A percentile compares a stretch with the other conserved stretches of the same genome.
These are phyloP conservation scores for Colletotrichum higginsianum DNA, from an alignment of 2,329 filamentous ascomycete species.

Conservation along the genomic window DNA sequence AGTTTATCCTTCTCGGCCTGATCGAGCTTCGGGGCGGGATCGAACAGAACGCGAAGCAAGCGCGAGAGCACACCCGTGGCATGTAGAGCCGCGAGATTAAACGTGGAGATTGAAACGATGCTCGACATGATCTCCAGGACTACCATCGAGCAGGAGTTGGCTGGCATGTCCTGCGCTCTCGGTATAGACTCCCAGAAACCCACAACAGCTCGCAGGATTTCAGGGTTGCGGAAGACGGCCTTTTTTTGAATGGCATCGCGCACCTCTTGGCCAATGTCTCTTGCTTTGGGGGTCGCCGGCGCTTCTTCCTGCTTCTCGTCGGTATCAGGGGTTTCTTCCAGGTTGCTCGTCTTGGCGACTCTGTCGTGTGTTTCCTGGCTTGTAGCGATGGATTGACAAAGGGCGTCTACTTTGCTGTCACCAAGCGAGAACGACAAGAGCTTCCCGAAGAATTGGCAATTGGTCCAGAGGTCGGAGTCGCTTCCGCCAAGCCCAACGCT, in stretches of 20 bases:
- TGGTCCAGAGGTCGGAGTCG: constrained; percentile 78
- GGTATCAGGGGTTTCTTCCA: constrained; percentile 46
- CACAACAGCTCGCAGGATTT: constrained; percentile 74
- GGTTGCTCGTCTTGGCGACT: constrained; percentile 45
- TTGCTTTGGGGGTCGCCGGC: neutral
- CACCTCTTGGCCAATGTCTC: constrained; percentile 56
- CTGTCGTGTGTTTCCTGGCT: constrained; percentile 15
- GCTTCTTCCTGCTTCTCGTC: neutral
- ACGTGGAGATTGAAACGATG: constrained; percentile 73
- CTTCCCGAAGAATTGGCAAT: constrained; percentile 84
- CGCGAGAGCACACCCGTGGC: constrained; percentile 78
- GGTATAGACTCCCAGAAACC: constrained; percentile 76
- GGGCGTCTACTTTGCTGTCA: constrained; percentile 79
- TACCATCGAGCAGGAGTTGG: constrained; percentile 72
- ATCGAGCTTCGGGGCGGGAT: constrained; percentile 64
- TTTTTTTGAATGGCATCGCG: constrained; percentile 65
- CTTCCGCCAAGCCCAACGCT: constrained; percentile 76
- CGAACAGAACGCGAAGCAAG: constrained; percentile 75
- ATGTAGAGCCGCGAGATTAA: constrained; percentile 81
- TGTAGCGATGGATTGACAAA: constrained; percentile 71
- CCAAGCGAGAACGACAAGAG: constrained; percentile 86
- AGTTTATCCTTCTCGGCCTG: constrained; percentile 72
- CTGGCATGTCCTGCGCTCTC: constrained; percentile 58
- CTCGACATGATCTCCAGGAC: constrained; percentile 76
- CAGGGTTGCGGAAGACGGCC: constrained; percentile 71